A percentile compares a stretch with the other conserved stretches of the same genome.
These are phyloP conservation scores for Monosporozyma servazzii DNA, from an alignment of 805 yeast species.

Conservation along the genomic window DNA sequence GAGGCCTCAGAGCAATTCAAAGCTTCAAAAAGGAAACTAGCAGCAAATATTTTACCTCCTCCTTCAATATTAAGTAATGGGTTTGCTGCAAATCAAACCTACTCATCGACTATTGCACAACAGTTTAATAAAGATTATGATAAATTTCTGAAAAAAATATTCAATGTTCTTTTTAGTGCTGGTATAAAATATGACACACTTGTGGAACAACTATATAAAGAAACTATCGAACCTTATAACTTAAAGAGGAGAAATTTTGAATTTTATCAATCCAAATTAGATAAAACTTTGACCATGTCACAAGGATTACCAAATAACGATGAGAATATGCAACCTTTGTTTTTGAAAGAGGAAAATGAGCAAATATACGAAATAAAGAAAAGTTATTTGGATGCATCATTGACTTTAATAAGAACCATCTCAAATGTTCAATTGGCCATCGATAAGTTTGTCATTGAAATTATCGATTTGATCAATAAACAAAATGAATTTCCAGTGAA, in stretches of 20 bases:
- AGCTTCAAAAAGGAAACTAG: conserved; percentile 34
- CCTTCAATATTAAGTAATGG: conserved; percentile 46
- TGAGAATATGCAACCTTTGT: conserved; percentile 41
- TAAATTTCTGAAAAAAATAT: conserved; percentile 11
- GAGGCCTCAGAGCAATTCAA: conserved; percentile 39
- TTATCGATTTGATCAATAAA: conserved; percentile 14
- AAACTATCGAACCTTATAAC: conserved; percentile 44
- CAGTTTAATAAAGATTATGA: conserved; percentile 14
- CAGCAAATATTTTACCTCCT: conserved; percentile 39
- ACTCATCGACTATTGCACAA: conserved; percentile 33
- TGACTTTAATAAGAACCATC: conserved; percentile 45
- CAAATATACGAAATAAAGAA: conserved; percentile 60
- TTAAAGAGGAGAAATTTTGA: conserved; percentile 52
- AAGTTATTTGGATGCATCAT: conserved; percentile 49
- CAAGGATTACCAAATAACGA: conserved; percentile 38
- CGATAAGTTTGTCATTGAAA: conserved; percentile 15
- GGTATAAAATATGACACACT: conserved; percentile 10
- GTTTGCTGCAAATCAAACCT: conserved; percentile 58
- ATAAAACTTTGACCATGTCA: conserved; percentile 44
- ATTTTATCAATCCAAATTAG: conserved; percentile 55
- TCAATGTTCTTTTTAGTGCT: conserved; percentile 9
- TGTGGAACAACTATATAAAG: conserved; percentile 12
- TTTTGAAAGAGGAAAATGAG: conserved; percentile 61
- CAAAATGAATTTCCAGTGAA: conserved; percentile 17
- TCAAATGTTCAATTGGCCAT: conserved; percentile 24